Conservation (phyloP, 805 yeast genomes). For the Starmera amethionina region DNA sequence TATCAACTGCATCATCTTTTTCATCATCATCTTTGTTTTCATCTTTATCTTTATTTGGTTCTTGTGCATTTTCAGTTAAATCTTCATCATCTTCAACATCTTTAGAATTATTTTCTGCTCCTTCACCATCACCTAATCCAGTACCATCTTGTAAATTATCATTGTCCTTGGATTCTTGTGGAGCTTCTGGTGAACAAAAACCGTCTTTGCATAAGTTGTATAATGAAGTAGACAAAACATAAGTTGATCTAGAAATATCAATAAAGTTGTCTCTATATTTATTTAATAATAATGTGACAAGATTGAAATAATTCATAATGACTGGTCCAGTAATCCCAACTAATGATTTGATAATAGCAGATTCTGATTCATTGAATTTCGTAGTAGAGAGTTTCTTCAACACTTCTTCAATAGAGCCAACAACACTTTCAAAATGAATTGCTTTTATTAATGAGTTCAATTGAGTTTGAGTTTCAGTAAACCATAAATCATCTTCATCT, state of each 20-base stretch:
- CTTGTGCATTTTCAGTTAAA: constrained; percentile 58
- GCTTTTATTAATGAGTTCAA: constrained; percentile 31
- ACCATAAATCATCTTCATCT: constrained; percentile 63
- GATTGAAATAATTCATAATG: constrained; percentile 44
- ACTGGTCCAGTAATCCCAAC: constrained; percentile 54
- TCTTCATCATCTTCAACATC: constrained; percentile 92
- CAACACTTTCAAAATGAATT: constrained; percentile 30
- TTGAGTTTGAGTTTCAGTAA: constrained; percentile 37
- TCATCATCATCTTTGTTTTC: constrained; percentile 55
- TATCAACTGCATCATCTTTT: constrained; percentile 83
- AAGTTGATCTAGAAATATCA: constrained; percentile 52
- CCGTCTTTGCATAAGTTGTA: constrained; percentile 65
- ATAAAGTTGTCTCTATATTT: constrained; percentile 40
- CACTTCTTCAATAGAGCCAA: constrained; percentile 24
- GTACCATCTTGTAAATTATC: constrained; percentile 77
- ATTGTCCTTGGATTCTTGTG: constrained; percentile 48
- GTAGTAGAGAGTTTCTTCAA: constrained; percentile 24
- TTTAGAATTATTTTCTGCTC: constrained; percentile 70
- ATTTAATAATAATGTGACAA: constrained; percentile 33
- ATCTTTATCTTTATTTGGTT: constrained; percentile 63
- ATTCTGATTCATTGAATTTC: constrained; percentile 28
- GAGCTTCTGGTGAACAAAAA: constrained; percentile 86
- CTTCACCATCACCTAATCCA: constrained; percentile 88
- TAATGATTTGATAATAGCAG: constrained; percentile 35
- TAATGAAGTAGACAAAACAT: constrained; percentile 44